Evolutionary conservation across 1,284 basidiomycete species (phyloP), one percentile per base, ranked within the genome.

Genomic region (Trichosporon sp.): DNA sequence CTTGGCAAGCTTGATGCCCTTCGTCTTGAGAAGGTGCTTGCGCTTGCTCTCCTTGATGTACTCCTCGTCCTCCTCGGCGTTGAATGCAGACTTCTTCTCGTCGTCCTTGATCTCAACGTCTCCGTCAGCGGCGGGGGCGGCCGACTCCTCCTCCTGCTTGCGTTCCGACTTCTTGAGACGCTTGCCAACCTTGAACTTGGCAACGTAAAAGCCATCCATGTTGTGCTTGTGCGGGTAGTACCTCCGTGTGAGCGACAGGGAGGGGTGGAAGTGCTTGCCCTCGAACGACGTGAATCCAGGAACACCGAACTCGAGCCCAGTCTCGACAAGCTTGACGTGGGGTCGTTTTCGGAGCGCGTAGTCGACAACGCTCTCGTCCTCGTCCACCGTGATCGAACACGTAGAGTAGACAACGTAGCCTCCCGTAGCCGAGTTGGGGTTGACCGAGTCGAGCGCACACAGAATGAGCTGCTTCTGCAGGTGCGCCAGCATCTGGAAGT

Each of bases 391-490:
- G 56, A 99, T 93, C 7, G 95, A 98, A 79, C 96, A 99, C 0
- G 96, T 99, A 60, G 95, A 98, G 83, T 99, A 99, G 65, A 99
- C 95, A 70, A 99, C 83, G 79, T 90, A 95, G 25, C 94, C 95
- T 13, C 96, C 96, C 0, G 91, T 92, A 71, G 90, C 87, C 2
- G 93, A 95, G 63, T 89, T 87, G 10, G 95, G 87, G 70, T 88
- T 89, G 64, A 97, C 89, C 65, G 92, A 95, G 83, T 99, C 96
- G 76, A 99, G 94, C 3, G 95, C 96, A 78, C 95, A 99, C 59
- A 99, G 86, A 74, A 99, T 91, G 58, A 99, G 87, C 79, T 99
- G 96, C 81, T 99, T 99, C 83, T 99, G 96, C 27, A 99, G 85
- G 75, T 99, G 96, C 1, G 94, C 90, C 23, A 99, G 85, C 27